phyloP scores from a whole-genome alignment of 352 stramenopile species.

The Phytophthora gonapodyides region DNA sequence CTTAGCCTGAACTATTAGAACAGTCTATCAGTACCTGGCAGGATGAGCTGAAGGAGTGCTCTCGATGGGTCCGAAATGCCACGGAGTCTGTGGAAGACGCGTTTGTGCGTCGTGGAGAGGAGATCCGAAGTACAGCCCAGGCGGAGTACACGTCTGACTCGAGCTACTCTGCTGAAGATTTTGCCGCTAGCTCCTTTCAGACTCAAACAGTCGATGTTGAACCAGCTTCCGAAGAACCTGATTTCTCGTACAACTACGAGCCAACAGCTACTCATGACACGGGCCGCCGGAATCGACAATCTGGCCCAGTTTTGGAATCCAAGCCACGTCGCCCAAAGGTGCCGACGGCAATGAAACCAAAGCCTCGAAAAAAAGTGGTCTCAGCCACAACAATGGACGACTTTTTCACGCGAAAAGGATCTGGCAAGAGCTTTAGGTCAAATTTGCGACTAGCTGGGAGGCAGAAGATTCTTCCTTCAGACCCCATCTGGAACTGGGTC shows the following conservation, averaged over 20 bases:
- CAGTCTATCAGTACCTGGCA: slow-evolving; percentile 52
- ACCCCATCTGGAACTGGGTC: slow-evolving; percentile 55
- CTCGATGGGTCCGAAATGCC: slow-evolving; percentile 58
- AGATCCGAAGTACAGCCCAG: slow-evolving; percentile 15
- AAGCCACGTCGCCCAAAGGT: not conserved
- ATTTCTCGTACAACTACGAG: slow-evolving; percentile 31
- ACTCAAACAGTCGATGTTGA: slow-evolving; percentile 1
- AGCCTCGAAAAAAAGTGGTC: slow-evolving; percentile 8
- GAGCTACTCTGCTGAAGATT: slow-evolving; percentile 17
- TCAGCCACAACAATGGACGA: slow-evolving; percentile 45
- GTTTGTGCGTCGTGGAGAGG: slow-evolving; percentile 35
- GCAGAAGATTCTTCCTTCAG: slow-evolving; percentile 38
- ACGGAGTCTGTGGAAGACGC: slow-evolving; percentile 34
- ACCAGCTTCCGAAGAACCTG: slow-evolving; percentile 5
- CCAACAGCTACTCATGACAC: not conserved
- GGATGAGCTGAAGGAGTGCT: slow-evolving; percentile 48
- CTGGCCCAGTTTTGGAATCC: not conserved
- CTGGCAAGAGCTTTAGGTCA: slow-evolving; percentile 19
- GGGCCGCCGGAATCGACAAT: slow-evolving; percentile 3
- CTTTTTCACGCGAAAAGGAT: slow-evolving; percentile 28
- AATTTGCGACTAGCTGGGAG: slow-evolving; percentile 47
- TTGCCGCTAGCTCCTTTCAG: not conserved
- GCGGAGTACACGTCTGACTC: slow-evolving; percentile 29
- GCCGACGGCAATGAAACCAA: not conserved
- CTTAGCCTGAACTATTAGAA: slow-evolving; percentile 42